Conservation (phyloP, 495 filamentous ascomycete species). For the Aspergillus olivimuriae region DNA sequence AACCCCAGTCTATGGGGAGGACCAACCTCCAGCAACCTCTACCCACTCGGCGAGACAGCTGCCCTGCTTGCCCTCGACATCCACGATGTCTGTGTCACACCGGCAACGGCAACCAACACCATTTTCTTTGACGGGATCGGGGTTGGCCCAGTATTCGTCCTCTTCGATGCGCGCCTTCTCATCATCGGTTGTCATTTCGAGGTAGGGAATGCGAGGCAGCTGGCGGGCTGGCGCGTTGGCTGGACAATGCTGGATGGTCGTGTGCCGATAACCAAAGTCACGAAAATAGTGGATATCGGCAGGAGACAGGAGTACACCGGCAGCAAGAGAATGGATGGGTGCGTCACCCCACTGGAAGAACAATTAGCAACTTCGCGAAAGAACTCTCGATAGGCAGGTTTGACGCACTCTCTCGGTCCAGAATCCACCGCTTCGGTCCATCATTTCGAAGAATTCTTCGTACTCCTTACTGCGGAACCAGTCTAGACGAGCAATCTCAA, state of each 20-base stretch:
- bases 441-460: constrained; percentile 98
- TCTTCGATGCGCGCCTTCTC: constrained; percentile 87
- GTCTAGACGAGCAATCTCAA: constrained; percentile 91
- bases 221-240: constrained; percentile 92
- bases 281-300: constrained; percentile 97
- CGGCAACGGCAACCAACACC: constrained; percentile 95
- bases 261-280: constrained; percentile 97
- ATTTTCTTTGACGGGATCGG: constrained; percentile 85
- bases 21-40: constrained; percentile 93
- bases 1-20: constrained; percentile 47
- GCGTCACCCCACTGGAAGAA: constrained; percentile 88
- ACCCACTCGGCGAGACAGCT: constrained; percentile 97
- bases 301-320: constrained; percentile 76
- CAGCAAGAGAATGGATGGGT: constrained; percentile 95
- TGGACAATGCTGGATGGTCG: constrained; percentile 97
- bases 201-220: constrained; percentile 69
- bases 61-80: constrained; percentile 95
- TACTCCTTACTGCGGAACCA: constrained; percentile 97
- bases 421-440: constrained; percentile 96
- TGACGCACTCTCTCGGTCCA: constrained; percentile 92
- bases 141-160: constrained; percentile 92
- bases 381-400: constrained; percentile 14
- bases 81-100: constrained; percentile 97
- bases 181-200: constrained; percentile 79
- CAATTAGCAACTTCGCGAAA: constrained; percentile 5